These are phyloP conservation scores for Clarireedia sp. DNA, from an alignment of 2,329 filamentous ascomycete genomes.

Conservation along the genomic window DNA sequence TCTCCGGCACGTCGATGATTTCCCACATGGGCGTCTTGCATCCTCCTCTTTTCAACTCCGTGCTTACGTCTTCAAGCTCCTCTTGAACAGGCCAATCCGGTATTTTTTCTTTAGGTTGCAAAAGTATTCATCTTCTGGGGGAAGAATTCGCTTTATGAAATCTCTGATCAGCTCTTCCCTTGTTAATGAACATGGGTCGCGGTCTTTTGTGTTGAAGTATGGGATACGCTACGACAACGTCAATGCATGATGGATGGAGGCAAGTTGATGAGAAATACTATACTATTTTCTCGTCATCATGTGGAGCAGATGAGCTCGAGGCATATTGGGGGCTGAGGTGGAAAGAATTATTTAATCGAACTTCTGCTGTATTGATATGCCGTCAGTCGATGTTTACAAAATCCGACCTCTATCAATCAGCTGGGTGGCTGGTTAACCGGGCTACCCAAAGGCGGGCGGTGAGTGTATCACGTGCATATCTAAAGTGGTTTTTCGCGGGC, in stretches of 20 bases:
- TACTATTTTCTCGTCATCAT: neutral
- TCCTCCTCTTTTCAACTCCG: neutral
- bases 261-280: neutral
- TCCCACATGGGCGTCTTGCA: neutral
- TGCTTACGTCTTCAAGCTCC: neutral
- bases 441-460: neutral
- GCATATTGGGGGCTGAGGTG: neutral
- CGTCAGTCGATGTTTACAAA: neutral
- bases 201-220: neutral
- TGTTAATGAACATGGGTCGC: neutral
- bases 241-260: neutral
- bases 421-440: neutral
- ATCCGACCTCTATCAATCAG: neutral
- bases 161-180: neutral
- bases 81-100: neutral
- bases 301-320: neutral
- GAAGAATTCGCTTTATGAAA: neutral
- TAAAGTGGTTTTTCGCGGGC: constrained; percentile 9
- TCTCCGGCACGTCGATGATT: neutral
- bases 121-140: neutral
- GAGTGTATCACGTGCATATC: neutral
- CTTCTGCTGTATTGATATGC: neutral
- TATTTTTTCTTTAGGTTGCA: neutral
- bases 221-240: neutral
- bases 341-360: neutral